Base-by-base conservation (phyloP, 1,139 yeast species). In the Hemisphaericaspora lyxosophila region DNA sequence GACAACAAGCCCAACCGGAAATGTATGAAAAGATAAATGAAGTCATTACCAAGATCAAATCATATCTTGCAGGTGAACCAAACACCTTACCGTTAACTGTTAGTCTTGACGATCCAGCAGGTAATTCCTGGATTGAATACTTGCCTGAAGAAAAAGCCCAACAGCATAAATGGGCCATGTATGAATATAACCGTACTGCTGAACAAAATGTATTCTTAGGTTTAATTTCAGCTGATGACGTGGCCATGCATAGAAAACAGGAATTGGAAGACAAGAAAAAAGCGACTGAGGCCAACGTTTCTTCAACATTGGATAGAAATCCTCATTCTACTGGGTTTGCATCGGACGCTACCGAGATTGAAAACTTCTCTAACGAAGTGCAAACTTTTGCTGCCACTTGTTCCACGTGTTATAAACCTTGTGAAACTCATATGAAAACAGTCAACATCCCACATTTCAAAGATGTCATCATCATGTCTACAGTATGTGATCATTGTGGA, bases 391-490 rank as follows among this genome's bases (percentile, higher is more conserved):
- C 76, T 33, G 96, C 97, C 4, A 78, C 96, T 7, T 94, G 99
- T 64, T 92, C 97, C 5, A 78, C 94, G 12, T 94, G 99, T 64
- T 78, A 73, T 51, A 73, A 74, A 40, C 80, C 82, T 13, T 86
- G 96, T 63, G 86, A 81, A 42, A 92, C 98, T 3, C 95, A 90
- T 60, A 94, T 94, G 98, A 94, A 94, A 69, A 79, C 90, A 26
- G 96, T 94, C 20, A 82, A 88, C 57, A 94, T 94, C 51, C 99
- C 99, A 16, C 98, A 94, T 65, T 94, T 94, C 73, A 90, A 89
- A 64, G 97, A 94, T 51, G 99, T 94, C 32, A 85, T 94, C 45
- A 80, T 94, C 53, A 94, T 94, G 98, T 85, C 95, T 37, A 92
- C 98, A 0, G 83, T 79, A 1, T 94, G 99, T 66, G 90, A 84